Evolutionary conservation across 148 eudicot species (phyloP), one percentile per base, ranked within the genome.

Genomic region (Gaultheria prostrata): DNA sequence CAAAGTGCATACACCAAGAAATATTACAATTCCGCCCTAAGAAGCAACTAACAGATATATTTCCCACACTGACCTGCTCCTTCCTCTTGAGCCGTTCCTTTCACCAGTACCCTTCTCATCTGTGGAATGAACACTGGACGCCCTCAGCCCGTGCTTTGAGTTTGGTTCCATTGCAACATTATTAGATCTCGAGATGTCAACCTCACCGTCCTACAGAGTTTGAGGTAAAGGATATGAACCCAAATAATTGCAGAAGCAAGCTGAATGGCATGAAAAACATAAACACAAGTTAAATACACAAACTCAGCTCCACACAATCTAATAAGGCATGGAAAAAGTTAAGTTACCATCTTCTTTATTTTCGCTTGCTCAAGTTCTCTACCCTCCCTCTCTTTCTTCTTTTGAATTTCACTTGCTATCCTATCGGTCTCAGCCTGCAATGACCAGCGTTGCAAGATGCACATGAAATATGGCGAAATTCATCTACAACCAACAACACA

Each of bases 141-240:
- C 87, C 87, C 88, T 84, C 69, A 69, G 75, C 26, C 78, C 87
- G 79, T 69, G 86, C 84, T 90, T 93, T 70, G 86, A 85, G 81
- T 75, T 83, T 75, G 85, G 89, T 74, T 89, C 93, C 89, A 80
- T 71, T 76, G 75, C 84, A 86, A 81, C 84, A 90, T 84, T 45
- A 56, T 88, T 82, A 12, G 83, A 85, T 87, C 86, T 87, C 28
- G 39, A 78, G 49, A 28, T 84, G 39, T 80, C 92, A 84, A 35
- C 87, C 83, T 88, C 93, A 80, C 90, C 94, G 79, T 93, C 98
- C 99, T 95, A 95, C 98, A 97, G 95, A 95, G 97, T 92, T 91
- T 88, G 96, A 95, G 96, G 99, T 93, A 95, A 95, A 97, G 98
- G 96, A 97, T 89, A 97, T 93, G 98, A 97, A 97, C 99, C 98